These are phyloP conservation scores for Cercospora nicotianae DNA, from an alignment of 2,329 filamentous ascomycete genomes.

Conservation along the genomic window DNA sequence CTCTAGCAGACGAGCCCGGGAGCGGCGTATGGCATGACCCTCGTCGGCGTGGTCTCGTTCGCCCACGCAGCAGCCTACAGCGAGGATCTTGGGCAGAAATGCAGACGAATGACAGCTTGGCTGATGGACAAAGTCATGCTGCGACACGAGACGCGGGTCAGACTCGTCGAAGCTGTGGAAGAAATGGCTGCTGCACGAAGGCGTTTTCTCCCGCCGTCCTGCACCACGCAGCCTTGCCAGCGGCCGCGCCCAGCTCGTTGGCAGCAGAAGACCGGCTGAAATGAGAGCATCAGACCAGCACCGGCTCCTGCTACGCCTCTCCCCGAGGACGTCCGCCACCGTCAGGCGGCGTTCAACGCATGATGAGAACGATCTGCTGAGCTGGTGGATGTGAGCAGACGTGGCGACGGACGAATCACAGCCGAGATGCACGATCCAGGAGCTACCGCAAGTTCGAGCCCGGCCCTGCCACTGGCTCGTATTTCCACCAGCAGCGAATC, in stretches of 20 bases:
- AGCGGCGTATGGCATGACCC: constrained; percentile 1
- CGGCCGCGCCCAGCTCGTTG: not conserved
- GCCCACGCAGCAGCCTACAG: not conserved
- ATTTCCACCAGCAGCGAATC: not conserved
- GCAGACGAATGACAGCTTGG: constrained; percentile 12
- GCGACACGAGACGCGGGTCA: constrained; percentile 1
- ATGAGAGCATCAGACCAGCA: not conserved
- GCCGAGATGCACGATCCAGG: not conserved
- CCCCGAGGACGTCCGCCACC: constrained; percentile 5
- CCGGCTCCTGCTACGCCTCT: constrained; percentile 1
- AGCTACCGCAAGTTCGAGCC: not conserved
- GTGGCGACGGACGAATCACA: not conserved
- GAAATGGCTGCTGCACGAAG: constrained; percentile 1
- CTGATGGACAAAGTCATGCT: constrained; percentile 4
- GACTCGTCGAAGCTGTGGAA: not conserved
- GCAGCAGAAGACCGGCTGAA: not conserved
- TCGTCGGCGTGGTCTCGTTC: not conserved
- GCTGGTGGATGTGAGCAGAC: not conserved
- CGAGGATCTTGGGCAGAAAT: constrained; percentile 5
- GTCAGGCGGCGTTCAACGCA: not conserved
- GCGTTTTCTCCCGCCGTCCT: not conserved
- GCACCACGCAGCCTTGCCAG: not conserved
- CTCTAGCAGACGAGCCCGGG: not conserved
- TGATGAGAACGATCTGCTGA: not conserved
- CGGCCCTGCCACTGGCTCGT: not conserved